Conservation (phyloP, 2,329 filamentous ascomycete species). For the Pestalotiopsis fici region DNA sequence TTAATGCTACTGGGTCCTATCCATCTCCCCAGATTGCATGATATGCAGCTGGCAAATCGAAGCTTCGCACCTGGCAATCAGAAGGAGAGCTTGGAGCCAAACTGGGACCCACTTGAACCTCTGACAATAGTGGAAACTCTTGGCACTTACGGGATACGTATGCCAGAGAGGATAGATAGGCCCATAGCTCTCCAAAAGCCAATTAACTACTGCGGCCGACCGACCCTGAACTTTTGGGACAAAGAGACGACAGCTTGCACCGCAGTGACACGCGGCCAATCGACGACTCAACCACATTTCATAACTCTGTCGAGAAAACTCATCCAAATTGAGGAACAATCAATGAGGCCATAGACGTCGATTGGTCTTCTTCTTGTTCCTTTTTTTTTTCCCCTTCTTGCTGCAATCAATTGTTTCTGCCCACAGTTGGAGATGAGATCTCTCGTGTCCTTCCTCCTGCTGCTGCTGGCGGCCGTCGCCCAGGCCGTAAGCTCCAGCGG, state of each 20-base stretch:
- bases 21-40: neutral
- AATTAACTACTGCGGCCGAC: neutral
- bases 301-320: neutral
- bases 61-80: neutral
- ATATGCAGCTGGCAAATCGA: neutral
- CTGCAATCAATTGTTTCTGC: neutral
- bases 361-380: neutral
- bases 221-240: slow-evolving; percentile 9
- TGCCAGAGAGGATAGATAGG: slow-evolving; percentile 7
- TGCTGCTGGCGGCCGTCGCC: slow-evolving; percentile 66
- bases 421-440: slow-evolving; percentile 65
- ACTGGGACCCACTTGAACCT: neutral
- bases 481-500: slow-evolving; percentile 80
- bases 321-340: neutral
- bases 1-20: neutral
- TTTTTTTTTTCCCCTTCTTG: neutral
- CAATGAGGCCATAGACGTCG: neutral
- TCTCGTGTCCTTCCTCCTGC: slow-evolving; percentile 68
- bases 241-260: slow-evolving; percentile 2
- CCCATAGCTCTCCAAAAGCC: neutral
- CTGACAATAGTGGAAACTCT: neutral
- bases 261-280: slow-evolving; percentile 1
- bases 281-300: neutral
- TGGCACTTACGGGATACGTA: slow-evolving; percentile 16
- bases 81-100: neutral